Conservation (phyloP, 768 basidiomycete species). For the Mrakia gelida region DNA sequence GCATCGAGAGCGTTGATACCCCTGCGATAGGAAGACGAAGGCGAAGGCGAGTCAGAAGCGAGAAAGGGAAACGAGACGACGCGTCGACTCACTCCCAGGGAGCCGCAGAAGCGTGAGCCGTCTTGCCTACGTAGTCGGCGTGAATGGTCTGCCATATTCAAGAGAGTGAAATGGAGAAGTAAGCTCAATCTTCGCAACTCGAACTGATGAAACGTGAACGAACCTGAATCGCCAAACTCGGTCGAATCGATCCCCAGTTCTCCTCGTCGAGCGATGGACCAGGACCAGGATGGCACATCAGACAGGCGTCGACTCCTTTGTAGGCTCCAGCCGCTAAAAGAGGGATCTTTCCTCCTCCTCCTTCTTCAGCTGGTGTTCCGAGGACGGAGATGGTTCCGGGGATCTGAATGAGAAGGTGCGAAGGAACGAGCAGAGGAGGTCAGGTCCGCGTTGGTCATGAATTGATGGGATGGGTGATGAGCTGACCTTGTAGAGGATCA, state of each 20-base stretch:
- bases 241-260: background rate
- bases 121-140: background rate
- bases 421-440: no score
- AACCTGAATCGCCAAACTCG: constrained; percentile 6
- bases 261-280: background rate
- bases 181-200: background rate
- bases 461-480: no score
- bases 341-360: constrained; percentile 37
- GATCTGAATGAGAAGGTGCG: constrained; percentile 15
- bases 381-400: constrained; percentile 35
- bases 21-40: background rate
- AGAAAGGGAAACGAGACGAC: background rate
- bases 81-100: constrained; percentile 24
- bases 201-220: background rate
- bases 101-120: constrained; percentile 34
- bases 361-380: constrained; percentile 39
- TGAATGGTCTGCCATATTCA: background rate
- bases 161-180: background rate
- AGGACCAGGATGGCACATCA: constrained; percentile 36
- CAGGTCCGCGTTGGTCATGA: no score
- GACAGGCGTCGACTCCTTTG: constrained; percentile 34
- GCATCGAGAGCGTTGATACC: constrained; percentile 53
- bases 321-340: constrained; percentile 34
- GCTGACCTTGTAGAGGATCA: constrained; percentile 26
- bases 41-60: background rate